phyloP scores from a whole-genome alignment of 2,329 filamentous ascomycete genomes.

The Monosporascus ibericus region DNA sequence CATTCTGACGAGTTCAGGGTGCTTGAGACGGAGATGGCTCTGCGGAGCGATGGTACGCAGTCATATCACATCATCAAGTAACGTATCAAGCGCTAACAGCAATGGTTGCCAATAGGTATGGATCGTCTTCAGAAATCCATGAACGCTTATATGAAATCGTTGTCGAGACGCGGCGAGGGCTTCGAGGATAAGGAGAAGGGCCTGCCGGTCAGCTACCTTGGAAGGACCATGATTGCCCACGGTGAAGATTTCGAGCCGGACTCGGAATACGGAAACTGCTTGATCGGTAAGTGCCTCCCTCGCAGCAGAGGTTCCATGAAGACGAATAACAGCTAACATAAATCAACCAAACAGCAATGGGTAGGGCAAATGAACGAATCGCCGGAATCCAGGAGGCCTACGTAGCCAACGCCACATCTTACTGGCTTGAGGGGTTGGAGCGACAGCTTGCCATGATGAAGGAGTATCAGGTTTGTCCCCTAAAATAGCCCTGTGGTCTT shows the following conservation, averaged over 20 bases:
- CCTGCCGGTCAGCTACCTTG: conserved; percentile 71
- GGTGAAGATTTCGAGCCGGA: conserved; percentile 89
- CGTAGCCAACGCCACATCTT: conserved; percentile 67
- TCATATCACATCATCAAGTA: conserved; percentile 1
- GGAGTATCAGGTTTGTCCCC: conserved; percentile 74
- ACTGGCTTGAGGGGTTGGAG: conserved; percentile 89
- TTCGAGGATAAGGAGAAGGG: conserved; percentile 81
- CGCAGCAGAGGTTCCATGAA: too few relatives aligned
- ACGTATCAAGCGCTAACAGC: conserved; percentile 6
- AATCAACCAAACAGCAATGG: conserved; percentile 50
- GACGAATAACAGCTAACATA: not conserved
- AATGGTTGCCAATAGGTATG: conserved; percentile 59
- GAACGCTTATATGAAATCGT: conserved; percentile 79
- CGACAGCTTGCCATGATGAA: conserved; percentile 91
- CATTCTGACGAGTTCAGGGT: conserved; percentile 87
- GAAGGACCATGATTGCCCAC: conserved; percentile 78
- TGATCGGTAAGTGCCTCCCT: conserved; percentile 52
- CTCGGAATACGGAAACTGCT: conserved; percentile 84
- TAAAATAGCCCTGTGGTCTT: not conserved
- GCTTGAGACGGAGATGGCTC: conserved; percentile 82
- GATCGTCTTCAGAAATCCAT: conserved; percentile 84
- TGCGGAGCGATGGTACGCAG: conserved; percentile 74
- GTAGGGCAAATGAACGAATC: conserved; percentile 81
- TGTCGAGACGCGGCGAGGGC: conserved; percentile 75
- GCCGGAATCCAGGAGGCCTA: conserved; percentile 82